phyloP scores from a whole-genome alignment of 345 rosid genomes.

The Pugionium cornutum region DNA sequence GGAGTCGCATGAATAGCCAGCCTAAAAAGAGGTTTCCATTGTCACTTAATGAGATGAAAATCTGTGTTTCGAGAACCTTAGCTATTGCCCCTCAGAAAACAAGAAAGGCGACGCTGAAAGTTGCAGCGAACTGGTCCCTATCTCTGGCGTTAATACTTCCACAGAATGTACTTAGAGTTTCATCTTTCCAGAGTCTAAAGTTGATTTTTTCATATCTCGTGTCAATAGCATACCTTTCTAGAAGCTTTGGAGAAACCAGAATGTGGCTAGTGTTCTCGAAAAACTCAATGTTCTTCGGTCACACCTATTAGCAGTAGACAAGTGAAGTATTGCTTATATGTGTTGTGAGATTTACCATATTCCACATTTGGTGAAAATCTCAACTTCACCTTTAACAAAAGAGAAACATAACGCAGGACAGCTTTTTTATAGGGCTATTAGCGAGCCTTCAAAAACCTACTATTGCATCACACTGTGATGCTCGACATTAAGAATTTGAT shows the following conservation, averaged over 20 bases:
- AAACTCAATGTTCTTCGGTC: slow-evolving; percentile 58
- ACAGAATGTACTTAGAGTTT: slow-evolving; percentile 35
- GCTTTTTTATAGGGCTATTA: too few species aligned
- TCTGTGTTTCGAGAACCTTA: slow-evolving; percentile 31
- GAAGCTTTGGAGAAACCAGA: slow-evolving; percentile 28
- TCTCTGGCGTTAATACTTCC: slow-evolving; percentile 33
- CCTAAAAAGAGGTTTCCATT: neutral
- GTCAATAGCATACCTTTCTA: slow-evolving; percentile 35
- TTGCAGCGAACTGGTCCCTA: slow-evolving; percentile 31
- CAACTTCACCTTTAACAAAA: too few species aligned
- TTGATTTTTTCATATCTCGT: slow-evolving; percentile 27
- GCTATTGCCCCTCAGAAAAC: slow-evolving; percentile 32
- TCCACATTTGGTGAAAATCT: neutral
- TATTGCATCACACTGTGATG: too few species aligned
- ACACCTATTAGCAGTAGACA: slow-evolving; percentile 65
- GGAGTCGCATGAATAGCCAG: slow-evolving; percentile 12
- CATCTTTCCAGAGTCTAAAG: slow-evolving; percentile 30
- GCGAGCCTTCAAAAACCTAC: too few species aligned
- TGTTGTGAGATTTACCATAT: slow-evolving; percentile 21
- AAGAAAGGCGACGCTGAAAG: slow-evolving; percentile 40
- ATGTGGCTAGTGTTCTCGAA: slow-evolving; percentile 44
- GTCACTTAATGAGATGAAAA: slow-evolving; percentile 25
- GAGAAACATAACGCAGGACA: too few species aligned
- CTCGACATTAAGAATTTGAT: too few species aligned
- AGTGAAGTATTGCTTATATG: slow-evolving; percentile 62